Evolutionary conservation across 176 grass and related monocot genomes (phyloP).

Genomic region (Avena insularis): DNA sequence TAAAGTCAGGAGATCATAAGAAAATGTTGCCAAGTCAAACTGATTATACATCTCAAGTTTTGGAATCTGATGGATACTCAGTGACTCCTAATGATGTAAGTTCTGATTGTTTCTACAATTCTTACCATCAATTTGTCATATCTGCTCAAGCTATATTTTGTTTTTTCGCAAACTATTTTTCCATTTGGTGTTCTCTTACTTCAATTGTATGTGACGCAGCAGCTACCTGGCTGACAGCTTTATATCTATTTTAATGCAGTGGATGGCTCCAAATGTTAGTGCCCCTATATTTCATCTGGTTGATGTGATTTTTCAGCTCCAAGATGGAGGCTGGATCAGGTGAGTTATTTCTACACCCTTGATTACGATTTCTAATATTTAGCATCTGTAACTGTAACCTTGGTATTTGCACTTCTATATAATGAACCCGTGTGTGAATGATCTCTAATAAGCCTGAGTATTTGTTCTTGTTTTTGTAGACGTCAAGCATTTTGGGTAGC

Average conservation of each 20-base stretch:
- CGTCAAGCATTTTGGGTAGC: conserved; percentile 99
- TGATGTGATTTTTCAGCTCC: conserved; percentile 94
- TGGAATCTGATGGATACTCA: conserved; percentile 58
- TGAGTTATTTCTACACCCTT: conserved; percentile 44
- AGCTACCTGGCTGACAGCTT: conserved; percentile 20
- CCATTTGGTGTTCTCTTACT: neutral
- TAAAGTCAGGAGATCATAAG: conserved; percentile 62
- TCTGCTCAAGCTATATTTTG: conserved; percentile 13
- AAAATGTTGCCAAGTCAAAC: conserved; percentile 45
- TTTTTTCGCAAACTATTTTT: neutral
- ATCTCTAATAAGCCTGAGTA: conserved; percentile 1
- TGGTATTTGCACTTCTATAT: neutral
- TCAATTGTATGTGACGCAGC: conserved; percentile 24
- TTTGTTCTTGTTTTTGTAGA: conserved; percentile 53
- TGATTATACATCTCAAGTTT: conserved; percentile 58
- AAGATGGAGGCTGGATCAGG: conserved; percentile 99
- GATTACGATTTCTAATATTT: conserved; percentile 41
- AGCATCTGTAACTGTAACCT: conserved; percentile 20
- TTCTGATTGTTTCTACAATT: conserved; percentile 36
- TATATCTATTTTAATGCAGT: conserved; percentile 64
- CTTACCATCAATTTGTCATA: conserved; percentile 28
- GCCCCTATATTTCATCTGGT: conserved; percentile 94
- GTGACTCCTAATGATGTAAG: conserved; percentile 68
- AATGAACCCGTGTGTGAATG: neutral
- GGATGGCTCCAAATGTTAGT: conserved; percentile 92